Conservation (phyloP, 1,139 yeast species). For the Candida pseudoviswanathii region DNA sequence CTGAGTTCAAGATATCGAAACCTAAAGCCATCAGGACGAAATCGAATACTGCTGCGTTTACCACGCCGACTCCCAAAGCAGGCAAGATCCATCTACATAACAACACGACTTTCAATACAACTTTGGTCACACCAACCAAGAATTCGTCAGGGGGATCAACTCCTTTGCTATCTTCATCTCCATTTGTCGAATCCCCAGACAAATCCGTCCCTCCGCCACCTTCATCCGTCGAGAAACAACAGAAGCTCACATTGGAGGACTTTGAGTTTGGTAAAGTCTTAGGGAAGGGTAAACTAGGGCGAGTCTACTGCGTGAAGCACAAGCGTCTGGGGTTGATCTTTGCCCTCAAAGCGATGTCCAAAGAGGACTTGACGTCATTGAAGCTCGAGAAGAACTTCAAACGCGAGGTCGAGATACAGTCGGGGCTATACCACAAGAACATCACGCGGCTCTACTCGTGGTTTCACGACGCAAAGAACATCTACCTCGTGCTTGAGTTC, state of each 20-base stretch:
- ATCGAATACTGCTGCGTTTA: background rate
- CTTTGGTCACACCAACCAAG: background rate
- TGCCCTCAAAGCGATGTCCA: conserved; percentile 90
- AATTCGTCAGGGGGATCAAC: background rate
- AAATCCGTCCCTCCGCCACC: too few relatives aligned
- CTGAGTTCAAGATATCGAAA: conserved; percentile 7
- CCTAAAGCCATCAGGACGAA: background rate
- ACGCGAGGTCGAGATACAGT: conserved; percentile 90
- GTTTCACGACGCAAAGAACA: conserved; percentile 78
- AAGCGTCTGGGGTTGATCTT: conserved; percentile 74
- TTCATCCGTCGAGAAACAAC: background rate
- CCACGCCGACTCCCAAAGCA: conserved; percentile 6
- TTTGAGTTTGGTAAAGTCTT: conserved; percentile 87
- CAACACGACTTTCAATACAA: background rate
- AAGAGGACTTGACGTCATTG: conserved; percentile 70
- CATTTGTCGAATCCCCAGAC: conserved; percentile 10
- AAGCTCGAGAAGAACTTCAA: conserved; percentile 87
- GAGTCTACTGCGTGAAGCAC: conserved; percentile 87
- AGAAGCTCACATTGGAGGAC: conserved; percentile 45
- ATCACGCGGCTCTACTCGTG: conserved; percentile 82
- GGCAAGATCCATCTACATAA: background rate
- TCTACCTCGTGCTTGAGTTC: conserved; percentile 82
- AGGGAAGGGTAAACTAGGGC: conserved; percentile 94
- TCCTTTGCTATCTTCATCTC: conserved; percentile 9
- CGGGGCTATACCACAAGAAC: conserved; percentile 73